phyloP scores from a whole-genome alignment of 768 basidiomycete genomes.

The Termitomyces sp. region DNA sequence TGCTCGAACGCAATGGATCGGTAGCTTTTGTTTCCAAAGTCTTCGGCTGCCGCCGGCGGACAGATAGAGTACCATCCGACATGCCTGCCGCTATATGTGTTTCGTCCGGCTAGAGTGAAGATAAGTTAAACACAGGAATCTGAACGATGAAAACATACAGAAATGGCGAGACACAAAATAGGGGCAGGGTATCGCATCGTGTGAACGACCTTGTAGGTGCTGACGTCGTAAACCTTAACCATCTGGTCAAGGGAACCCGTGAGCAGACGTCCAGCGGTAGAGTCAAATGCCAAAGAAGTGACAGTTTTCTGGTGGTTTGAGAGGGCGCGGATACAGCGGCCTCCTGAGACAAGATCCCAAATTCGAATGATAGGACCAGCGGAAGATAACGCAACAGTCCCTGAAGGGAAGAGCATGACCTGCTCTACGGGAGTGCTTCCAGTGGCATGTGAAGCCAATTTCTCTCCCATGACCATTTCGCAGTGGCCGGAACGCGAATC shows the following conservation, averaged over 20 bases:
- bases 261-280: conserved; percentile 70
- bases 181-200: conserved; percentile 98
- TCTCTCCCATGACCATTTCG: conserved; percentile 74
- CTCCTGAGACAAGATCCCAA: conserved; percentile 93
- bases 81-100: conserved; percentile 97
- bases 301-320: conserved; percentile 99
- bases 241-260: conserved; percentile 94
- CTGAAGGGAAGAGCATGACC: conserved; percentile 89
- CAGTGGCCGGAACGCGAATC: conserved; percentile 80
- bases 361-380: conserved; percentile 90
- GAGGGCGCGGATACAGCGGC: conserved; percentile 81
- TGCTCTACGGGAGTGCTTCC: conserved; percentile 77
- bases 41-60: conserved; percentile 82
- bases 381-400: conserved; percentile 76
- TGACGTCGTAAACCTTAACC: conserved; percentile 97
- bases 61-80: conserved; percentile 97
- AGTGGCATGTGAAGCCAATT: conserved; percentile 21
- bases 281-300: conserved; percentile 80
- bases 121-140: conserved; percentile 2
- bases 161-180: conserved; percentile 83
- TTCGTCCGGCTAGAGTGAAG: conserved; percentile 71
- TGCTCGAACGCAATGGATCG: conserved; percentile 42
- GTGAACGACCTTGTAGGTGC: conserved; percentile 91
- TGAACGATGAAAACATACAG: conserved; percentile 46
- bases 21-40: conserved; percentile 42